These are phyloP conservation scores for Geum urbanum DNA, from an alignment of 306 rosid genomes.

Conservation along the genomic window DNA sequence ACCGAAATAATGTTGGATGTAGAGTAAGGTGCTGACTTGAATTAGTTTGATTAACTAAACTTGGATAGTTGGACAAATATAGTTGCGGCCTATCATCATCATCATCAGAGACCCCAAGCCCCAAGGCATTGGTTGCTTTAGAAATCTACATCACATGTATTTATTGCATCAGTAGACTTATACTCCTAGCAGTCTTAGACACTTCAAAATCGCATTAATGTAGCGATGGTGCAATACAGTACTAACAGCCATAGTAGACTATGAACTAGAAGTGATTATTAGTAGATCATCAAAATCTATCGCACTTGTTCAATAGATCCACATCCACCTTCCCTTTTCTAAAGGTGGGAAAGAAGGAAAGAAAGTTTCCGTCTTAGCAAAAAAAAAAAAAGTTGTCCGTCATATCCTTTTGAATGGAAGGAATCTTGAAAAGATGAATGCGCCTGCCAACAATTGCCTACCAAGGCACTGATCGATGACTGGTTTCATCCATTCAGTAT, in stretches of 20 bases:
- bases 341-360: neutral
- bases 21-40: neutral
- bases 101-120: no score
- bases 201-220: neutral
- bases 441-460: constrained; percentile 28
- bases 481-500: neutral
- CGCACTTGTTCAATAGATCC: neutral
- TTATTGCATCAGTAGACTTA: neutral
- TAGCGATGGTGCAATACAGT: neutral
- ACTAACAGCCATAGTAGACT: no score
- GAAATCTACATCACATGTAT: neutral
- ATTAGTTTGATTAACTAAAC: neutral
- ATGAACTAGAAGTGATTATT: neutral
- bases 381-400: no score
- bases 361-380: no score
- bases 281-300: neutral
- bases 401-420: constrained; percentile 25
- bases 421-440: constrained; percentile 17
- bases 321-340: neutral
- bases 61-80: no score
- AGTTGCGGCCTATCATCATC: no score
- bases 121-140: neutral
- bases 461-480: neutral
- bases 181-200: neutral
- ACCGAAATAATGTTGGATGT: neutral